Evolutionary conservation across 169 alveolate species (phyloP), one percentile per base, ranked within the genome.

Genomic region (Perkinsus chesapeaki): DNA sequence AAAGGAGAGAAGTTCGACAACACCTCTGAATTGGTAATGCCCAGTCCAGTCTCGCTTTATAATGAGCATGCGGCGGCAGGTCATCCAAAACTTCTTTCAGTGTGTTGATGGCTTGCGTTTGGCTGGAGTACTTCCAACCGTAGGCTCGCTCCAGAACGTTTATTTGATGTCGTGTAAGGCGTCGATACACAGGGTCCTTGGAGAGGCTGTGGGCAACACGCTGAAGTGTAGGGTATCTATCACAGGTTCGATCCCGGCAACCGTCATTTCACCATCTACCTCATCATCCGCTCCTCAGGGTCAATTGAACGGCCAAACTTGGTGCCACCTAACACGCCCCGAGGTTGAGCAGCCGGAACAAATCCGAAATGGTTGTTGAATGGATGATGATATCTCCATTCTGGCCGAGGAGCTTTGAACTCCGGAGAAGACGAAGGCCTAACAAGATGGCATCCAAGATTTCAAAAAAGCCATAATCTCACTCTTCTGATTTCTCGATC

Each of bases 121-220:
- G 93, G 93, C 94, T 91, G 72, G 92, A 38, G 92, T 82, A 93
- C 37, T 93, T 94, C 96, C 96, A 94, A 9, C 95, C 95, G 39
- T 92, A 92, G 23, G 96, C 93, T 34, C 96, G 94, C 91, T 94
- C 96, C 16, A 94, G 93, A 20, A 94, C 94, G 39, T 95, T 94
- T 27, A 94, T 94, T 34, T 95, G 94, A 39, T 94, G 96, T 20
- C 27, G 72, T 19, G 95, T 92, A 43, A 94, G 95, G 93, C 92
- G 92, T 92, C 92, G 93, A 73, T 60, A 60, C 82, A 60, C 82
- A 9, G 82, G 82, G 91, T 94, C 96, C 91, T 92, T 93, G 48
- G 96, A 95, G 23, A 94, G 92, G 3, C 93, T 73, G 92, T 94
- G 96, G 39, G 96, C 96, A 37, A 94, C 95, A 12, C 96, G 95